phyloP scores from a whole-genome alignment of 768 basidiomycete species.

The Amanita polypyramis region DNA sequence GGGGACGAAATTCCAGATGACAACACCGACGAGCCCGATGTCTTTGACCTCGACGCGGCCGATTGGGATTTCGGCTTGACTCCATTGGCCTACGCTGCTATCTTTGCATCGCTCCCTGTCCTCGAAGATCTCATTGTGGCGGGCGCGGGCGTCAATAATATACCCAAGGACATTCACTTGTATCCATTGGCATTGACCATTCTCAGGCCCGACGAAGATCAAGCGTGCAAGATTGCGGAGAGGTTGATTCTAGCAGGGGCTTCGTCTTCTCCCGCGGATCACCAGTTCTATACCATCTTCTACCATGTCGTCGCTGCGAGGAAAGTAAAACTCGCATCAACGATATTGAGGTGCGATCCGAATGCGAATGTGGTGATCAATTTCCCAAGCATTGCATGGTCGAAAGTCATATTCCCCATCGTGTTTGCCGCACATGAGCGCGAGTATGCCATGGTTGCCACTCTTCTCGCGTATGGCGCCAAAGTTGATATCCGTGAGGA shows the following conservation, averaged over 20 bases:
- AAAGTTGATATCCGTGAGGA: slow-evolving; percentile 1
- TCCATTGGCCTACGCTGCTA: slow-evolving; percentile 39
- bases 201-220: slow-evolving; percentile 30
- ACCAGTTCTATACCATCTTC: slow-evolving; percentile 25
- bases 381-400: neutral
- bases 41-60: slow-evolving; percentile 37
- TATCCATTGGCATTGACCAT: slow-evolving; percentile 30
- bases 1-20: slow-evolving; percentile 36
- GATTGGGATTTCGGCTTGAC: slow-evolving; percentile 55
- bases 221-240: slow-evolving; percentile 26
- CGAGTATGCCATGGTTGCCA: slow-evolving; percentile 1
- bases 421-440: neutral
- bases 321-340: slow-evolving; percentile 26
- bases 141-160: slow-evolving; percentile 34
- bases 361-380: slow-evolving; percentile 14
- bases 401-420: slow-evolving; percentile 1
- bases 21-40: slow-evolving; percentile 36
- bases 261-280: slow-evolving; percentile 29
- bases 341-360: slow-evolving; percentile 32
- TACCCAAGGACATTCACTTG: slow-evolving; percentile 24
- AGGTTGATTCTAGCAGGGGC: slow-evolving; percentile 30
- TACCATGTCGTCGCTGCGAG: slow-evolving; percentile 26
- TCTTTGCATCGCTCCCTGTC: slow-evolving; percentile 32
- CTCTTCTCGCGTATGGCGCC: slow-evolving; percentile 1
- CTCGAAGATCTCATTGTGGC: slow-evolving; percentile 35